Percentiles rank a stretch among this genome's conserved stretches.
phyloP scores from a whole-genome alignment of 140 eudicot genomes.

The Anethum foeniculum region DNA sequence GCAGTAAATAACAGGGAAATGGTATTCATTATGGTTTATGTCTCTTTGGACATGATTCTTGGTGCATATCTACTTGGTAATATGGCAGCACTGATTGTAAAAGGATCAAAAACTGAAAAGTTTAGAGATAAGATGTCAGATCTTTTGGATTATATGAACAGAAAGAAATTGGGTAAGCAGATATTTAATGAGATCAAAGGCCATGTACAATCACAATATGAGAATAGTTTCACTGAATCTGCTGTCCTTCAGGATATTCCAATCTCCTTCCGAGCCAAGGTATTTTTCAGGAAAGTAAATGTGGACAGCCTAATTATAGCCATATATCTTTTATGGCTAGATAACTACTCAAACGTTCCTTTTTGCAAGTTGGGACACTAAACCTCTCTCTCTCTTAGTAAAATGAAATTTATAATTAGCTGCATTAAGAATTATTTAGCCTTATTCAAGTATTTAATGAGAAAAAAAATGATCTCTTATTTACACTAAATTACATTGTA shows the following conservation, averaged over 20 bases:
- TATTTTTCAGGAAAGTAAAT: neutral
- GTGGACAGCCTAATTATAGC: neutral
- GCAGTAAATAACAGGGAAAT: constrained; percentile 66
- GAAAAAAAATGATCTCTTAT: neutral
- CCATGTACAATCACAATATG: constrained; percentile 50
- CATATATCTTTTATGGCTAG: neutral
- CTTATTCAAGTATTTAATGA: neutral
- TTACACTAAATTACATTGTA: neutral
- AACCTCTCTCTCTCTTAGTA: neutral
- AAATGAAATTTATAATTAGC: neutral
- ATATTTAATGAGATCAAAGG: constrained; percentile 48
- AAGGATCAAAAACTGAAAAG: constrained; percentile 63
- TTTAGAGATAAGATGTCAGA: constrained; percentile 64
- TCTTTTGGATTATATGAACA: constrained; percentile 46
- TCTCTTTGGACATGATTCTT: constrained; percentile 68
- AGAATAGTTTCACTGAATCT: constrained; percentile 37
- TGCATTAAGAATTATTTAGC: neutral
- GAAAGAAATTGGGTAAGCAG: constrained; percentile 49
- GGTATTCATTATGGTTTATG: constrained; percentile 57
- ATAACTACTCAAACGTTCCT: neutral
- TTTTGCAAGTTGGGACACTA: neutral
- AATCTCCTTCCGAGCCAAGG: constrained; percentile 54
- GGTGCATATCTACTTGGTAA: constrained; percentile 77
- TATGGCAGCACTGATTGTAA: constrained; percentile 67
- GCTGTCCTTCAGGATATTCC: constrained; percentile 63